These are phyloP conservation scores for Lipomyces lipofer DNA, from an alignment of 805 yeast species.

Conservation along the genomic window DNA sequence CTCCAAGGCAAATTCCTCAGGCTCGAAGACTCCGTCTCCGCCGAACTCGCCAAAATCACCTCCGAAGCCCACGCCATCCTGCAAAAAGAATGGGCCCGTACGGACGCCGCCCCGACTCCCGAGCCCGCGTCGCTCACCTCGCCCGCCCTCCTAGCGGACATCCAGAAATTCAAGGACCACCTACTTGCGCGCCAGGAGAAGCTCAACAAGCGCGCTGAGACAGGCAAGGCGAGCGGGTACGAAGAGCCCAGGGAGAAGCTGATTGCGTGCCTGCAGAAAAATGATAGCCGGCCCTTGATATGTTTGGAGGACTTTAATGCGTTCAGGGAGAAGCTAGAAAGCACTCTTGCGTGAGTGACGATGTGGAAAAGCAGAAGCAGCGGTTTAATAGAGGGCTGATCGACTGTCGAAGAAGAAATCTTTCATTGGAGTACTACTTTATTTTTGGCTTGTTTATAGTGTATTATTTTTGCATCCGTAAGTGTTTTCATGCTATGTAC, in stretches of 20 bases:
- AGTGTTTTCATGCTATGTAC: too few relatives aligned
- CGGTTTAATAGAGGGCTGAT: too few relatives aligned
- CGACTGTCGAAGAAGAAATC: too few relatives aligned
- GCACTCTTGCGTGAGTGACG: constrained; percentile 10
- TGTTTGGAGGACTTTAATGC: constrained; percentile 80
- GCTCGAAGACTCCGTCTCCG: constrained; percentile 41
- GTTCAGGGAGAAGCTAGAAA: constrained; percentile 59
- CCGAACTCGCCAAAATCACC: constrained; percentile 38
- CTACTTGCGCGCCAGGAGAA: constrained; percentile 30
- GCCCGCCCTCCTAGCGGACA: constrained; percentile 21
- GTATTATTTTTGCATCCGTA: constrained; percentile 1
- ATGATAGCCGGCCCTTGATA: constrained; percentile 64
- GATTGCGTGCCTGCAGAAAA: constrained; percentile 56
- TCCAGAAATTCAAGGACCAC: constrained; percentile 22
- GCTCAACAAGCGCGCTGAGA: constrained; percentile 45
- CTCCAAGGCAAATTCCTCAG: constrained; percentile 38
- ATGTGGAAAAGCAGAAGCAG: too few relatives aligned
- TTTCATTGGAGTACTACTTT: background rate
- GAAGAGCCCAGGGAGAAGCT: constrained; percentile 47
- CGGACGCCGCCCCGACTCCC: constrained; percentile 12
- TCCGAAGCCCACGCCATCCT: constrained; percentile 37
- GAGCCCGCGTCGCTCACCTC: constrained; percentile 23
- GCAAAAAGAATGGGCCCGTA: constrained; percentile 15
- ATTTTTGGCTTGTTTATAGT: constrained; percentile 36
- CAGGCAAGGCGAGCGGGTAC: constrained; percentile 16